A percentile compares a stretch with the other conserved stretches of the same genome.
These are phyloP conservation scores for Leccinum broughii DNA, from an alignment of 768 basidiomycete genomes.

Conservation along the genomic window DNA sequence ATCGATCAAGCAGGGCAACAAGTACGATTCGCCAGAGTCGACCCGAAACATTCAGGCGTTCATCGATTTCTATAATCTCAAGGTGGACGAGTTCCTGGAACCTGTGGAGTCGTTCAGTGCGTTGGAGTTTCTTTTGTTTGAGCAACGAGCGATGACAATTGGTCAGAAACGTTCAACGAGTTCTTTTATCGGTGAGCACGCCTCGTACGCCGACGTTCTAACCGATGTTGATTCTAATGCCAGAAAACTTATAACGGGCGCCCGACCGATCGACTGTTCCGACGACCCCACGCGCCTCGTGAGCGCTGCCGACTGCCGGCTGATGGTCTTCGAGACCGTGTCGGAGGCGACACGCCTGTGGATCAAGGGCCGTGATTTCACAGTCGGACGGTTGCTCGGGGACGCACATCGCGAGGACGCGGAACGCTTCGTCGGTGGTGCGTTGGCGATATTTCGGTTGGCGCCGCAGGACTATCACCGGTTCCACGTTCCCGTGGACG, in stretches of 20 bases:
- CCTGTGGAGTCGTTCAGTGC: constrained; percentile 82
- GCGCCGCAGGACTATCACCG: constrained; percentile 97
- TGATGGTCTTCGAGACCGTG: constrained; percentile 91
- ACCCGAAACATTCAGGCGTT: constrained; percentile 83
- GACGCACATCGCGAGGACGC: constrained; percentile 70
- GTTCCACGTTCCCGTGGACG: constrained; percentile 87
- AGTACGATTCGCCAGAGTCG: constrained; percentile 87
- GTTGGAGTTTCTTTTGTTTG: constrained; percentile 29
- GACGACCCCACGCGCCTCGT: constrained; percentile 79
- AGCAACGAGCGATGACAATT: not conserved
- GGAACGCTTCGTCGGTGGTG: constrained; percentile 75
- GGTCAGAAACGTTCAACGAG: constrained; percentile 83
- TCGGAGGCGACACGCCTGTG: constrained; percentile 85
- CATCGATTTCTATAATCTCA: constrained; percentile 86
- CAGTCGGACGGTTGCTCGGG: constrained; percentile 75
- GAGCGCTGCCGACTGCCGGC: constrained; percentile 92
- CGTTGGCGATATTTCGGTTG: constrained; percentile 85
- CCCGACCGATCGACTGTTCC: constrained; percentile 71
- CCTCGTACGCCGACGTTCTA: not conserved
- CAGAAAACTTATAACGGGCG: constrained; percentile 83
- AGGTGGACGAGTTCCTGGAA: constrained; percentile 79
- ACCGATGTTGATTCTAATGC: constrained; percentile 10
- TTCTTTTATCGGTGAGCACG: constrained; percentile 74
- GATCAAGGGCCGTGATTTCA: constrained; percentile 98
- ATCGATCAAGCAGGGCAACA: constrained; percentile 90